phyloP scores from a whole-genome alignment of 352 stramenopile genomes.

The Phytophthora cryptogea region DNA sequence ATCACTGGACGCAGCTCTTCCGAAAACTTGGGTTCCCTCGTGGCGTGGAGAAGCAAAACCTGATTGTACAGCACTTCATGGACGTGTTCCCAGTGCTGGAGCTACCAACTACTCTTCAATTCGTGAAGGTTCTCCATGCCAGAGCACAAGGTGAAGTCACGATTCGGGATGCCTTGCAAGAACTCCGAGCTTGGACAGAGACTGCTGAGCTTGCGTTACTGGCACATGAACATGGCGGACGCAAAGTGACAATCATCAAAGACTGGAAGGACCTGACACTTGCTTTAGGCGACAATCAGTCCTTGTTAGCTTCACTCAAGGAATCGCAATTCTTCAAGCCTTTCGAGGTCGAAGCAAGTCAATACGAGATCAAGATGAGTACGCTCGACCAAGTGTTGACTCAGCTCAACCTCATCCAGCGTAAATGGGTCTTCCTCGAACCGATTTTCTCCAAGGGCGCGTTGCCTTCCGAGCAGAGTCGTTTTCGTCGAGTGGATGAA shows the following conservation, averaged over 20 bases:
- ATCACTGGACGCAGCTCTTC: constrained; percentile 95
- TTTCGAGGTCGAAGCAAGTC: constrained; percentile 90
- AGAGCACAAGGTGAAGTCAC: constrained; percentile 93
- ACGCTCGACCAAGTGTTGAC: constrained; percentile 81
- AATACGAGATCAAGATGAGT: constrained; percentile 92
- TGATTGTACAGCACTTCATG: constrained; percentile 93
- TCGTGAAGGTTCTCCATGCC: constrained; percentile 93
- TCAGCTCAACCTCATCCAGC: constrained; percentile 92
- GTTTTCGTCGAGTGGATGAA: constrained; percentile 93
- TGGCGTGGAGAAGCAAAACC: constrained; percentile 83
- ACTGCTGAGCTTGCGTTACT: constrained; percentile 91
- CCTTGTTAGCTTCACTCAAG: constrained; percentile 92
- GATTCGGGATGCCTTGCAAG: constrained; percentile 94
- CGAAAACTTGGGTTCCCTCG: constrained; percentile 90
- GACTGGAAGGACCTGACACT: constrained; percentile 97
- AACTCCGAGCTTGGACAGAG: constrained; percentile 93
- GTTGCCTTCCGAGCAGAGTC: constrained; percentile 88
- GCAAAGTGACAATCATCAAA: constrained; percentile 91
- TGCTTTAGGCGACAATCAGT: constrained; percentile 95
- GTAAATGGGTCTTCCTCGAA: constrained; percentile 97
- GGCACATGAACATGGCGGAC: constrained; percentile 81
- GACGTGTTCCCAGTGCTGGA: constrained; percentile 79
- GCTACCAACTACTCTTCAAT: constrained; percentile 84
- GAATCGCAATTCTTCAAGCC: constrained; percentile 96
- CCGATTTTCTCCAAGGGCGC: constrained; percentile 96